Evolutionary conservation across 2,329 filamentous ascomycete genomes (phyloP).

Genomic region (Mollisiaceae sp.): DNA sequence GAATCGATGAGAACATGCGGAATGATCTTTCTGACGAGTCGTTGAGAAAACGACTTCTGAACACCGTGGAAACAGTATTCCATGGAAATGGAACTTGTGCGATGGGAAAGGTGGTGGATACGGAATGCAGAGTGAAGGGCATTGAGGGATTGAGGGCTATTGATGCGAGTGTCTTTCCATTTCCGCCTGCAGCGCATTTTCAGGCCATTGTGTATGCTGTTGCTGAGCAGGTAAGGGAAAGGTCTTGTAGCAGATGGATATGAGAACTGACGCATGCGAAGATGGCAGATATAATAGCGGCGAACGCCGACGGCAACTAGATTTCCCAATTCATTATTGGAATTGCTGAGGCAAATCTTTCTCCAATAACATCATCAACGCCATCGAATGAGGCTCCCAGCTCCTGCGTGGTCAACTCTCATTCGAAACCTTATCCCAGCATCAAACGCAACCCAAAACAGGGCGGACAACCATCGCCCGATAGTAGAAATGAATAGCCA

Average conservation of each 20-base stretch:
- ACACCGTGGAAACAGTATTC: conserved; percentile 16
- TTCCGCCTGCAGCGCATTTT: conserved; percentile 19
- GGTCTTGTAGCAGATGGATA: too few relatives aligned
- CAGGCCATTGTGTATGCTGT: conserved; percentile 26
- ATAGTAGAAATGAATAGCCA: too few relatives aligned
- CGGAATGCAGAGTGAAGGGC: conserved; percentile 21
- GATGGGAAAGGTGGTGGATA: conserved; percentile 39
- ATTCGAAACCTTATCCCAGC: too few relatives aligned
- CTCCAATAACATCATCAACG: too few relatives aligned
- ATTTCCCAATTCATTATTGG: too few relatives aligned
- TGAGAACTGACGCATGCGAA: neutral
- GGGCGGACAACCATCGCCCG: too few relatives aligned
- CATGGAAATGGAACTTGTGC: conserved; percentile 26
- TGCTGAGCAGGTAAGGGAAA: conserved; percentile 20
- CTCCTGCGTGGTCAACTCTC: too few relatives aligned
- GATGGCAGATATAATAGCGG: conserved; percentile 12
- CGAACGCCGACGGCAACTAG: neutral
- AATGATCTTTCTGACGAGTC: conserved; percentile 16
- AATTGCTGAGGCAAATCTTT: too few relatives aligned
- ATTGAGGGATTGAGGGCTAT: conserved; percentile 21
- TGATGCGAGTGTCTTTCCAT: conserved; percentile 26
- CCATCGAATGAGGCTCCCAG: too few relatives aligned
- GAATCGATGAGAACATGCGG: conserved; percentile 13
- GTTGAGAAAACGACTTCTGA: conserved; percentile 9
- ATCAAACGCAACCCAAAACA: too few relatives aligned